These are phyloP conservation scores for Globisporangium spinosum DNA, from an alignment of 352 stramenopile genomes.

Conservation along the genomic window DNA sequence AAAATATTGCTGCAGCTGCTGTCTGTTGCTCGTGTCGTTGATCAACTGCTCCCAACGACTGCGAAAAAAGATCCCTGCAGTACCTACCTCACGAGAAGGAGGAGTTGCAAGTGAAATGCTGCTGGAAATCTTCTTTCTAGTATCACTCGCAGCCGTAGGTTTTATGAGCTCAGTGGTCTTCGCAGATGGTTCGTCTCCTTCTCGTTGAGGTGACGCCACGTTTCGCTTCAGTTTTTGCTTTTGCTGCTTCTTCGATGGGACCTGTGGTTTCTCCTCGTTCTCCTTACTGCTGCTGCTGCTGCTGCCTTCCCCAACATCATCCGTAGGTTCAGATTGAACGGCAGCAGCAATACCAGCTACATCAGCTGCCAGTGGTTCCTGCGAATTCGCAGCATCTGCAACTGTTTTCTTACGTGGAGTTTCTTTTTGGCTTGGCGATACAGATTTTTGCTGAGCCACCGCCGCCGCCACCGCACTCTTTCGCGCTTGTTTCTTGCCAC, in stretches of 20 bases:
- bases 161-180: neutral
- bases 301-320: neutral
- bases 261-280: neutral
- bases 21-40: neutral
- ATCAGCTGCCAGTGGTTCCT: neutral
- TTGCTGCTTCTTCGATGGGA: slow-evolving; percentile 1
- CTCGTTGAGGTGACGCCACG: neutral
- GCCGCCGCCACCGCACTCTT: neutral
- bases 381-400: neutral
- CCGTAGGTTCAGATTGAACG: neutral
- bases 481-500: slow-evolving; percentile 6
- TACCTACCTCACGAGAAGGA: neutral
- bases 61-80: slow-evolving; percentile 8
- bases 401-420: neutral
- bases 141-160: neutral
- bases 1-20: slow-evolving; percentile 15
- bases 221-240: slow-evolving; percentile 5
- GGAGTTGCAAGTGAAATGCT: neutral
- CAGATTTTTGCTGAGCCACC: neutral
- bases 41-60: slow-evolving; percentile 17
- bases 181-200: neutral
- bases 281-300: neutral
- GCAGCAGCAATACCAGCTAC: neutral
- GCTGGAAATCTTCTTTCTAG: neutral
- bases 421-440: neutral